These are phyloP conservation scores for Penicillium sp. DNA, from an alignment of 2,329 filamentous ascomycete species.

Conservation along the genomic window DNA sequence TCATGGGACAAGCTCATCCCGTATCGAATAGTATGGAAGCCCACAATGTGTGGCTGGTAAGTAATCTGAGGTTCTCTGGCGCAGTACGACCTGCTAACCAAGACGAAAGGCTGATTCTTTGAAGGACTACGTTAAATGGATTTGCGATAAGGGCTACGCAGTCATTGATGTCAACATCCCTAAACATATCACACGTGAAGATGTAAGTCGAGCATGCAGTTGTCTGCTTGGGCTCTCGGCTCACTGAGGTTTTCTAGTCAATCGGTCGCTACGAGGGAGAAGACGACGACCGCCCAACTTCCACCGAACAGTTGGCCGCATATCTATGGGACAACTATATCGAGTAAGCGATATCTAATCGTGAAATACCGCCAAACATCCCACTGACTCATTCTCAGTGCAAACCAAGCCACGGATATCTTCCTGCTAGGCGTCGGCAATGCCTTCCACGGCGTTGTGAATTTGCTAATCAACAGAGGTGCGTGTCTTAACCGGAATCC, in stretches of 20 bases:
- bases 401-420: slow-evolving; percentile 68
- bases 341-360: slow-evolving; percentile 53
- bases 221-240: neutral
- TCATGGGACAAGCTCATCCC: slow-evolving; percentile 67
- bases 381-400: slow-evolving; percentile 45
- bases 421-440: slow-evolving; percentile 89
- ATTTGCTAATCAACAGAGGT: slow-evolving; percentile 78
- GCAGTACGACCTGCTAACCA: slow-evolving; percentile 26
- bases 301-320: slow-evolving; percentile 70
- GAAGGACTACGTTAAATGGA: slow-evolving; percentile 82
- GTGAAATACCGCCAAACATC: neutral
- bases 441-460: slow-evolving; percentile 79
- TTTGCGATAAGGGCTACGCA: slow-evolving; percentile 71
- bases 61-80: slow-evolving; percentile 39
- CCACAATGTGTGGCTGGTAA: slow-evolving; percentile 86
- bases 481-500: slow-evolving; percentile 24
- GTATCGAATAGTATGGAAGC: slow-evolving; percentile 73
- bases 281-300: slow-evolving; percentile 54
- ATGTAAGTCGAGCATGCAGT: slow-evolving; percentile 48
- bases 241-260: slow-evolving; percentile 17
- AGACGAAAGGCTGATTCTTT: slow-evolving; percentile 72
- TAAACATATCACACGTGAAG: slow-evolving; percentile 67
- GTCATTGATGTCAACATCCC: slow-evolving; percentile 93
- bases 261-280: slow-evolving; percentile 48
- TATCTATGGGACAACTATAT: slow-evolving; percentile 99